Conservation (phyloP, 140 eudicot genomes). For the Ambrosia hybrid region DNA sequence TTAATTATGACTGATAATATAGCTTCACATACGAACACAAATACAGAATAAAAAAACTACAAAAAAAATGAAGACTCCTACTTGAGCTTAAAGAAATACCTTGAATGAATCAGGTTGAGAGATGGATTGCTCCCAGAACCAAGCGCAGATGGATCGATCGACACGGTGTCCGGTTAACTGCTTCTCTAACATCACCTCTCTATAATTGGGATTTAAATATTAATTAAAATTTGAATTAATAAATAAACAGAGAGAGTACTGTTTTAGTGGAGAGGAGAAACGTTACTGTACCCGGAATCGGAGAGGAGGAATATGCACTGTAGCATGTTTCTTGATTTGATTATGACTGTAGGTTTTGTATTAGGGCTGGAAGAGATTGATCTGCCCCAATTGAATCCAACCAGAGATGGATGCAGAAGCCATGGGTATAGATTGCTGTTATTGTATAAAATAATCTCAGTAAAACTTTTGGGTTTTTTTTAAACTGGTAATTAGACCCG, state of each 20-base stretch:
- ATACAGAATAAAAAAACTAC: not conserved
- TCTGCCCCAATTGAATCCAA: conserved; percentile 6
- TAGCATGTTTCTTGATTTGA: conserved; percentile 48
- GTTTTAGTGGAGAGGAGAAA: not conserved
- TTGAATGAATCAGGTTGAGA: conserved; percentile 78
- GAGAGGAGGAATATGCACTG: conserved; percentile 90
- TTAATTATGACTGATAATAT: conserved; percentile 7
- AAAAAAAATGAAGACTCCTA: not conserved
- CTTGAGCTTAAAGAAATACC: conserved; percentile 33
- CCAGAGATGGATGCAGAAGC: not conserved
- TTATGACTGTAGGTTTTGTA: not conserved
- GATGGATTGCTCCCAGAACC: conserved; percentile 90
- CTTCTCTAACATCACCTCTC: conserved; percentile 96
- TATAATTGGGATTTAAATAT: conserved; percentile 20
- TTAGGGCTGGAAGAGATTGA: conserved; percentile 6
- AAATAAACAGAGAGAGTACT: conserved; percentile 4
- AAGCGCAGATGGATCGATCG: conserved; percentile 86
- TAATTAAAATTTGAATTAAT: not conserved
- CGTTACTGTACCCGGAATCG: conserved; percentile 70
- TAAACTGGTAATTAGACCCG: no score
- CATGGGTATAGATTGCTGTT: no score
- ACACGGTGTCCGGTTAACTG: conserved; percentile 93
- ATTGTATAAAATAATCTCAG: no score
- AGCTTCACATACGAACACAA: conserved; percentile 4
- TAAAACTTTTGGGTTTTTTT: no score